Evolutionary conservation across 2,329 filamentous ascomycete genomes (phyloP).

Genomic region (Stemphylium vesicarium): DNA sequence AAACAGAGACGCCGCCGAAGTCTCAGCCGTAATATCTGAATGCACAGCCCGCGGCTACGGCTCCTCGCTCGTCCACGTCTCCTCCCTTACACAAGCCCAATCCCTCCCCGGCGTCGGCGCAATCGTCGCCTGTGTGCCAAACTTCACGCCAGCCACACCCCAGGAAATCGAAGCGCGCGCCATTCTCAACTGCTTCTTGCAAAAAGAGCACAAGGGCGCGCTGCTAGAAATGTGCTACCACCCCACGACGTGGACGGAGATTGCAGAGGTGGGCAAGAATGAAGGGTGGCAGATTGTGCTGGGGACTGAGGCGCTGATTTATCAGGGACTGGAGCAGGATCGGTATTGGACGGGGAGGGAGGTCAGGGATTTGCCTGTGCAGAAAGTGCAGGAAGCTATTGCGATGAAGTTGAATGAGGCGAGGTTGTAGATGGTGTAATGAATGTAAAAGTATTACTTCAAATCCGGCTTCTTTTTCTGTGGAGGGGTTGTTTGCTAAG

Average conservation of each 20-base stretch:
- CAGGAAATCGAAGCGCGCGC: conserved; percentile 67
- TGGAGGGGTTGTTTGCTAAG: conserved; percentile 17
- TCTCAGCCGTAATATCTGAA: conserved; percentile 70
- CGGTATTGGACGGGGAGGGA: conserved; percentile 68
- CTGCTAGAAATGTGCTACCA: conserved; percentile 87
- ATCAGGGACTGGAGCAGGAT: conserved; percentile 74
- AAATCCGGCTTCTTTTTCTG: neutral
- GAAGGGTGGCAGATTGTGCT: conserved; percentile 76
- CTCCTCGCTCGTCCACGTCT: conserved; percentile 65
- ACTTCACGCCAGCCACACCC: conserved; percentile 71
- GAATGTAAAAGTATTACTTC: neutral
- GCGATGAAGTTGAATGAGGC: conserved; percentile 43
- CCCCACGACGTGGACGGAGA: conserved; percentile 68
- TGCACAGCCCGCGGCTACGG: conserved; percentile 67
- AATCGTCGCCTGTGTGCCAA: conserved; percentile 76
- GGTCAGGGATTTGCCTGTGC: conserved; percentile 65
- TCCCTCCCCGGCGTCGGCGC: conserved; percentile 66
- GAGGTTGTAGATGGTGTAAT: conserved; percentile 23
- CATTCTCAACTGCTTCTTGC: conserved; percentile 60
- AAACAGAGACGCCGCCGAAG: conserved; percentile 73
- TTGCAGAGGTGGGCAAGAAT: conserved; percentile 65
- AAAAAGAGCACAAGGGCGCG: conserved; percentile 65
- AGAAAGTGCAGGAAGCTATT: conserved; percentile 63
- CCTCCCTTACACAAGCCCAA: conserved; percentile 65
- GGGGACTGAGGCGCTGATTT: conserved; percentile 78